Evolutionary conservation across 768 basidiomycete species (phyloP), one percentile per base, ranked within the genome.

Genomic region (Filobasidium wieringae): DNA sequence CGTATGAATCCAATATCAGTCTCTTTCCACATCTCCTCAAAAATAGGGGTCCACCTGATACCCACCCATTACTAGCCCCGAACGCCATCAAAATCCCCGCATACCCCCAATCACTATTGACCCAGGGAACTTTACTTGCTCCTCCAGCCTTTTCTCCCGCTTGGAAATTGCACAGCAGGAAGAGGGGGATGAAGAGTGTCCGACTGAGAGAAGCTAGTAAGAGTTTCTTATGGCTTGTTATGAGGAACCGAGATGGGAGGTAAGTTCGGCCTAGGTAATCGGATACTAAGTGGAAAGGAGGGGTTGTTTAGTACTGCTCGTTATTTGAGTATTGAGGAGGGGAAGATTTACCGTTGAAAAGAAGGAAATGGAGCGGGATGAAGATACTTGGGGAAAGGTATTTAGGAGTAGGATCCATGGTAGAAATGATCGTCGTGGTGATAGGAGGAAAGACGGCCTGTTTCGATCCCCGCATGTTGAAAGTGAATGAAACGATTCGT

Each of bases 391-490:
- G 69, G 34, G 64, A 66, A 4, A 73, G 68, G 7, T 70, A 51
- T 37, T 61, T 56, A 2, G 72, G 65, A 24, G 68, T 40, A 26
- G 71, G 68, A 2, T 80, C 78, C 61, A 84, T 84, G 14, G 80
- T 81, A 2, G 91, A 80, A 34, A 74, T 72, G 53, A 95, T 81
- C 0, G 84, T 85, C 3, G 84, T 80, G 2, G 91, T 91, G 62
- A 90, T 84, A 0, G 90, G 80, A 4, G 91, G 91, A 74, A 81
- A 93, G 47, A 92, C 84, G 30, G 89, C 80, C 90, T 93, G 62
- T 43, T 14, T 8, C 12, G 29, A 24, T 29, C n/a, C 27, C 17
- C 15, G 55, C n/a, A n/a, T n/a, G n/a, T n/a, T n/a, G n/a, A n/a
- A n/a, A n/a, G n/a, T n/a, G 19, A 27, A 27, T 12, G 8, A 9